Evolutionary conservation across 345 rosid genomes (phyloP).

Genomic region (Eucalyptus pumila): DNA sequence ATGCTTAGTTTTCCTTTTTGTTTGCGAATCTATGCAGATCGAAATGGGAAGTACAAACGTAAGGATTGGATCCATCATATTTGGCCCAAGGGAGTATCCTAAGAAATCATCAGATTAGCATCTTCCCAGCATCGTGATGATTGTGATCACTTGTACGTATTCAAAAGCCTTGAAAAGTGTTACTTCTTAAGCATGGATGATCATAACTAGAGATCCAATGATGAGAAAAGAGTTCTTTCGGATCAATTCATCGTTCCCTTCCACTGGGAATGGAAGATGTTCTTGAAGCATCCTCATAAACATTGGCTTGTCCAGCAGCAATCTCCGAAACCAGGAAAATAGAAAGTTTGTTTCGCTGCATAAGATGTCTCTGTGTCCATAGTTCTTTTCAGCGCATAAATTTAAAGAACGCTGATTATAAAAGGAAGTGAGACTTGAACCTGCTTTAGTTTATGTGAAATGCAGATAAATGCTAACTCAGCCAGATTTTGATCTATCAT

Average conservation of each 20-base stretch:
- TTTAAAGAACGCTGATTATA: neutral
- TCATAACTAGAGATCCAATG: neutral
- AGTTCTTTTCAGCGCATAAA: neutral
- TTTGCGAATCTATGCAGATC: conserved; percentile 29
- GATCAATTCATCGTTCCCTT: neutral
- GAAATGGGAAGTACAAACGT: conserved; percentile 93
- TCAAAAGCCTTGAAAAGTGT: neutral
- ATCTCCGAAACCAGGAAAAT: neutral
- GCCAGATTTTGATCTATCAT: neutral
- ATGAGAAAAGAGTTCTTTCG: neutral
- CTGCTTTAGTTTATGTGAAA: neutral
- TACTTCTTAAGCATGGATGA: neutral
- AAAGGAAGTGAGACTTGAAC: neutral
- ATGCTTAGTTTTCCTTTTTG: neutral
- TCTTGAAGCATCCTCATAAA: neutral
- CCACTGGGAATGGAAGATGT: neutral
- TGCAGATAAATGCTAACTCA: neutral
- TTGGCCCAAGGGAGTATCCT: conserved; percentile 84
- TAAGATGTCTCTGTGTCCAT: neutral
- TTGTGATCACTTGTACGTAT: neutral
- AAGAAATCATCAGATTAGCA: conserved; percentile 15
- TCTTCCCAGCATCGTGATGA: neutral
- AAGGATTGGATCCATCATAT: conserved; percentile 83
- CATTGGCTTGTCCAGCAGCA: neutral
- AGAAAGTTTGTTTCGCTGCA: neutral